Percentiles rank a stretch among this genome's conserved stretches.
phyloP scores from a whole-genome alignment of 148 eudicot species.

The Rhododendron kiyosumense region DNA sequence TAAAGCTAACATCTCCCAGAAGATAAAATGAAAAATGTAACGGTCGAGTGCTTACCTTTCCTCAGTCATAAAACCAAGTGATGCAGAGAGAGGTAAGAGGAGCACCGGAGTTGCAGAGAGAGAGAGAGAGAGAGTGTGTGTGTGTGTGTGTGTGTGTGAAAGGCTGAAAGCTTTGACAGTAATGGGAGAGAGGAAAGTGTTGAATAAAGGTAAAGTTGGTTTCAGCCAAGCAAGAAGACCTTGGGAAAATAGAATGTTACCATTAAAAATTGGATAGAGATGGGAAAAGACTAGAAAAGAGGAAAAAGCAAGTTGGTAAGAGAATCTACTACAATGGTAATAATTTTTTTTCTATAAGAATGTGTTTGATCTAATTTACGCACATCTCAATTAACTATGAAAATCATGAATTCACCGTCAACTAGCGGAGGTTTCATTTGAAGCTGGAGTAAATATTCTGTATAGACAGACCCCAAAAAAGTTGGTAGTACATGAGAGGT shows the following conservation, averaged over 20 bases:
- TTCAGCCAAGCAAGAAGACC: slow-evolving; percentile 18
- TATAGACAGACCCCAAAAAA: too few relatives aligned
- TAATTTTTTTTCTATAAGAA: too few relatives aligned
- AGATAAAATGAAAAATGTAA: slow-evolving; percentile 8
- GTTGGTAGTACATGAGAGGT: too few relatives aligned
- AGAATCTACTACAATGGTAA: neutral
- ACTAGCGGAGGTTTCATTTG: neutral
- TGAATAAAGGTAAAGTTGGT: slow-evolving; percentile 28
- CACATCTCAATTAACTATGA: neutral
- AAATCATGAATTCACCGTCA: neutral
- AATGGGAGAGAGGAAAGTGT: slow-evolving; percentile 15
- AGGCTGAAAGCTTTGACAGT: slow-evolving; percentile 17
- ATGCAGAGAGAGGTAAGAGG: slow-evolving; percentile 15
- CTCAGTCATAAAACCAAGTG: slow-evolving; percentile 15
- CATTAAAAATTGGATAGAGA: neutral
- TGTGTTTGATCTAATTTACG: too few relatives aligned
- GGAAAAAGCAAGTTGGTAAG: slow-evolving; percentile 6
- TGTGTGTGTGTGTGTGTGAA: too few relatives aligned
- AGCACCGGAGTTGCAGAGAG: slow-evolving; percentile 11
- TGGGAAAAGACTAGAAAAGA: neutral
- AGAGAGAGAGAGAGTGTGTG: slow-evolving; percentile 13
- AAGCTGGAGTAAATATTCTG: too few relatives aligned
- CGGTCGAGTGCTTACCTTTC: slow-evolving; percentile 23
- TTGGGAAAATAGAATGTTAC: slow-evolving; percentile 29
- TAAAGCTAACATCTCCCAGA: slow-evolving; percentile 38